Base-by-base conservation (phyloP, 495 filamentous ascomycete genomes). In the Staphylotrichum longicolle region DNA sequence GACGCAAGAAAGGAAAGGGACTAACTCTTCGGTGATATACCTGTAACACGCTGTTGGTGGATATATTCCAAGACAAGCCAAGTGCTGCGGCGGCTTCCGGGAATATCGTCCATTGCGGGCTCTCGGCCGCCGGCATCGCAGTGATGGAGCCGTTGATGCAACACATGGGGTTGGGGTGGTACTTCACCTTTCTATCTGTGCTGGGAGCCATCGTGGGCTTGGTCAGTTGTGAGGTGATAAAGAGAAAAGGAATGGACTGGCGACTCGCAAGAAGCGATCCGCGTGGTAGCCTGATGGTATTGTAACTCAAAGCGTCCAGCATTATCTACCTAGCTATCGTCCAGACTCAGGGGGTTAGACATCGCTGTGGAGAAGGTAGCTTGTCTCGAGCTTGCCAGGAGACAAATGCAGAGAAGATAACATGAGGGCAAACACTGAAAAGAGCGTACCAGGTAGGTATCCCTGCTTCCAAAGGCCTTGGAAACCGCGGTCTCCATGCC, bases 41-140 rank as follows among this genome's bases (percentile, higher is more conserved):
- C 42, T 45, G 42, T n/a, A 45, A 45, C 42, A n/a, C 42, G 4
- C 12, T 45, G 10, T 11, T 45, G 42, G 42, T 45, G n/a, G 42
- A 45, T 15, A 45, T 11, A 2, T 45, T 45, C 12, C 42, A 45
- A 11, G 42, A 45, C 42, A 45, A 45, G n/a, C 42, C 42, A 5
- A 45, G 42, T 15, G 42, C 42, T 45, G 42, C 42, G 42, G 42
- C 42, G n/a, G 42, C 42, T 12, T 45, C 42, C 42, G 42, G 42
- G 42, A 45, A 45, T 15, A 45, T 45, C 12, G 42, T 45, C 9
- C 42, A 4, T 14, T 45, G 42, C n/a, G 42, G 42, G 11, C 42
- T 45, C 5, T 45, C 42, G 7, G 42, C 42, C 5, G 42, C 42
- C 42, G 42, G 42, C 42, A 45, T 45, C n/a, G 8, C 42, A 5